Percentiles rank a stretch among this genome's conserved stretches.
Conservation (phyloP, 805 yeast species). For the Diddensiella transvaalensis region DNA sequence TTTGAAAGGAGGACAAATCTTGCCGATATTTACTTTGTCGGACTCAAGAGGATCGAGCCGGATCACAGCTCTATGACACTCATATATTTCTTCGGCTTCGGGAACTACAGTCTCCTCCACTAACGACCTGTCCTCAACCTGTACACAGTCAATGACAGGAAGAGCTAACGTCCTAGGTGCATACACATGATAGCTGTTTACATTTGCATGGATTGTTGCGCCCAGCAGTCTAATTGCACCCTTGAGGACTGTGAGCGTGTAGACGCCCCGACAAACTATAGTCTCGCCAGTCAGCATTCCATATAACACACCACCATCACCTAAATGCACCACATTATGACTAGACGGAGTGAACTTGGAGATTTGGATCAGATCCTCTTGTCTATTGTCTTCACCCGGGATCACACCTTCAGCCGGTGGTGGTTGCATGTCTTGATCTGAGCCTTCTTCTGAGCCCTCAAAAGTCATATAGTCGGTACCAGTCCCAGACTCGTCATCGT, state of each 20-base stretch:
- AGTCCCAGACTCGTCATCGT: not conserved
- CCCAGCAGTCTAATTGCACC: constrained; percentile 33
- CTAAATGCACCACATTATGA: not conserved
- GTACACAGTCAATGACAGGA: constrained; percentile 23
- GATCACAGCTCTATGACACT: constrained; percentile 7
- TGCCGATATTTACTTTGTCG: constrained; percentile 9
- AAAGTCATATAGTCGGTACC: not conserved
- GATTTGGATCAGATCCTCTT: not conserved
- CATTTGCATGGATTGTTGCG: constrained; percentile 21
- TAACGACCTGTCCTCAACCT: constrained; percentile 10
- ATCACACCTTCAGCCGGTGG: not conserved
- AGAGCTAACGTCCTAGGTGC: constrained; percentile 23
- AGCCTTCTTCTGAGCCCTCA: not conserved
- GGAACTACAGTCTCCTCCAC: constrained; percentile 11
- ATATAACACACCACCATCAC: constrained; percentile 1
- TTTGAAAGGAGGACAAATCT: constrained; percentile 30
- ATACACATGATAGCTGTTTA: constrained; percentile 12
- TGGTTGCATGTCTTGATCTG: not conserved
- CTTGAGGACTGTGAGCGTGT: constrained; percentile 25
- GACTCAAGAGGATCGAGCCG: constrained; percentile 3
- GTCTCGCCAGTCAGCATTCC: constrained; percentile 19
- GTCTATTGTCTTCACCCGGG: not conserved
- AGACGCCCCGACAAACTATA: constrained; percentile 31
- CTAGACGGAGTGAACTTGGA: constrained; percentile 7
- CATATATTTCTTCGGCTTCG: constrained; percentile 9